These are phyloP conservation scores for Blastobotrys aristatus DNA, from an alignment of 1,139 yeast genomes.

Conservation along the genomic window DNA sequence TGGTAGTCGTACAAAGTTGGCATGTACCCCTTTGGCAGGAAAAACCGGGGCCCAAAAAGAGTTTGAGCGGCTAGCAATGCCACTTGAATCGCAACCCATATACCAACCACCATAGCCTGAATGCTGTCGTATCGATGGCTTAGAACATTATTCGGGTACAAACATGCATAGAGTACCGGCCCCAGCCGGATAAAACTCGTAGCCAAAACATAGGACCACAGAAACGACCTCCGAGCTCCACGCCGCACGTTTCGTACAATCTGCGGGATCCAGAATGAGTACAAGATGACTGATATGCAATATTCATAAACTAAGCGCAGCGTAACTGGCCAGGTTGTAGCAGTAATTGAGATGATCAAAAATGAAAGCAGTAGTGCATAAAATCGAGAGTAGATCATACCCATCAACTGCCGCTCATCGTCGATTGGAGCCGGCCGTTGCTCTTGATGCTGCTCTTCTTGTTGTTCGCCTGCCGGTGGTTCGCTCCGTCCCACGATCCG, in stretches of 20 bases:
- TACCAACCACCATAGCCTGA: conserved; percentile 42
- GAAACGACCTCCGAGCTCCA: conserved; percentile 60
- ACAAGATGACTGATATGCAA: conserved; percentile 45
- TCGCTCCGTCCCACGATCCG: not conserved
- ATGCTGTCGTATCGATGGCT: conserved; percentile 54
- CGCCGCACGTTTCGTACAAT: conserved; percentile 70
- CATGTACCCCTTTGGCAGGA: conserved; percentile 66
- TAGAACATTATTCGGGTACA: conserved; percentile 39
- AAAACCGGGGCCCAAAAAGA: conserved; percentile 72
- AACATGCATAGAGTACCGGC: conserved; percentile 61
- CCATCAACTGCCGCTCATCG: conserved; percentile 55
- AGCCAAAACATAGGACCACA: conserved; percentile 67
- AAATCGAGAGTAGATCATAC: conserved; percentile 58
- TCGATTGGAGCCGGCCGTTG: conserved; percentile 25
- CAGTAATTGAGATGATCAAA: conserved; percentile 53
- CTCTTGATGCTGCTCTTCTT: conserved; percentile 4
- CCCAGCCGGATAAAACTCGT: conserved; percentile 56
- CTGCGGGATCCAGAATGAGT: conserved; percentile 90
- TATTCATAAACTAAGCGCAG: conserved; percentile 58
- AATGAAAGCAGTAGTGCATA: conserved; percentile 56
- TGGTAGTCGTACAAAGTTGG: conserved; percentile 84
- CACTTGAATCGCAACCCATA: conserved; percentile 14
- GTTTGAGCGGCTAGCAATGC: conserved; percentile 41
- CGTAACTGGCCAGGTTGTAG: conserved; percentile 59
- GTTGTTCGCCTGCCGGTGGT: not conserved